A percentile compares a stretch with the other conserved stretches of the same genome.
Evolutionary conservation across 2,329 filamentous ascomycete genomes (phyloP).

Genomic region (Monosporascus sp.): DNA sequence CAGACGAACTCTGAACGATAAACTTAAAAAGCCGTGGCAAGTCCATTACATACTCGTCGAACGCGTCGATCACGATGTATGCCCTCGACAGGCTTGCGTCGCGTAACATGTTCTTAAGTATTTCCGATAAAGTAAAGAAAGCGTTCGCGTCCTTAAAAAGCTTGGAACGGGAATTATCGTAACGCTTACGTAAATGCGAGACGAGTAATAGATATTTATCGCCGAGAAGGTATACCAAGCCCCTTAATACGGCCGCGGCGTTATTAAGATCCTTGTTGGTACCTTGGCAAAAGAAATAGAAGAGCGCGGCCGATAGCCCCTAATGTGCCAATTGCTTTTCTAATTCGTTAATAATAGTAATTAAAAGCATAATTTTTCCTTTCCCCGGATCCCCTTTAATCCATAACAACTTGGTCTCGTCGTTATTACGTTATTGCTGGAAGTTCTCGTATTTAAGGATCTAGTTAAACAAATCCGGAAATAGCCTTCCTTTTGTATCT

Average conservation of each 20-base stretch:
- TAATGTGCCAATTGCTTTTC: slow-evolving; percentile 16
- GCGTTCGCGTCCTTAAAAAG: too few species aligned
- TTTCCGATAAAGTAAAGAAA: slow-evolving; percentile 25
- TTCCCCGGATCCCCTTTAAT: slow-evolving; percentile 31
- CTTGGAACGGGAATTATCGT: too few species aligned
- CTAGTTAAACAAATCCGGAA: too few species aligned
- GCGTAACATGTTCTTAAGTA: slow-evolving; percentile 35
- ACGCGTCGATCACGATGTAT: slow-evolving; percentile 9
- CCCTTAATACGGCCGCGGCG: too few species aligned
- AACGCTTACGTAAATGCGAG: too few species aligned
- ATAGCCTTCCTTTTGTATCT: accelerated
- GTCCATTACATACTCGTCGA: background rate
- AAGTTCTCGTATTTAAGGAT: too few species aligned
- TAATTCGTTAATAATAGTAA: slow-evolving; percentile 23
- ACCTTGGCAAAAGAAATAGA: slow-evolving; percentile 35
- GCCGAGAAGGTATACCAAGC: too few species aligned
- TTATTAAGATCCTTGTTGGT: too few species aligned
- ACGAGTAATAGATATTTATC: too few species aligned
- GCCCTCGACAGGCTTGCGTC: slow-evolving; percentile 24
- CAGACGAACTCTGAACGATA: background rate
- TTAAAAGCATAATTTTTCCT: slow-evolving; percentile 32
- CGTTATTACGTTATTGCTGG: too few species aligned
- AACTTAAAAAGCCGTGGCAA: slow-evolving; percentile 2
- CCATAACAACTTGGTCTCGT: slow-evolving; percentile 1
- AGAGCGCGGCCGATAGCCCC: background rate